Conservation (phyloP, 805 yeast species). For the Cyberlindnera meyerae region DNA sequence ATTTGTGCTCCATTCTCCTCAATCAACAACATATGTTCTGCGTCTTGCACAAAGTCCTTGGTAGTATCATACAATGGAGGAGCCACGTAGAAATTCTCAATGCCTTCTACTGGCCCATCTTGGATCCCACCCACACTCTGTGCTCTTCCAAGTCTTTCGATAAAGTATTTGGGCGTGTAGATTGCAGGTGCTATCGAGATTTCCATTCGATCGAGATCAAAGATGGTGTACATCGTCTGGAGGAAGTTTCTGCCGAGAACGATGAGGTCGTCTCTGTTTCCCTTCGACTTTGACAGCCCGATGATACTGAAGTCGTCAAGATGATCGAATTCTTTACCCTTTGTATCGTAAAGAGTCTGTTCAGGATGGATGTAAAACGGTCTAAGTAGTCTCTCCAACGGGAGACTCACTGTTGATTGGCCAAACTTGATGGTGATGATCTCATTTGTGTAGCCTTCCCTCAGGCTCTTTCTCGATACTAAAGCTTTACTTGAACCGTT, state of each 20-base stretch:
- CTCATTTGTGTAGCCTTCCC: neutral
- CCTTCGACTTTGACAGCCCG: constrained; percentile 7
- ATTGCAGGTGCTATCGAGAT: constrained; percentile 22
- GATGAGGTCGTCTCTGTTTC: constrained; percentile 6
- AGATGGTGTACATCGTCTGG: constrained; percentile 19
- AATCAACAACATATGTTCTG: too few species aligned
- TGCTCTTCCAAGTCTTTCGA: constrained; percentile 2
- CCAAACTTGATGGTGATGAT: constrained; percentile 11
- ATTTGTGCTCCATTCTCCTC: too few species aligned
- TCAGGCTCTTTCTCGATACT: too few species aligned
- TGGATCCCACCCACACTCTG: constrained; percentile 6
- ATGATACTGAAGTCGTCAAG: constrained; percentile 12
- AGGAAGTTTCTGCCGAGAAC: constrained; percentile 22
- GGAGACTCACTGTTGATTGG: constrained; percentile 2
- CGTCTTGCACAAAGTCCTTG: constrained; percentile 16
- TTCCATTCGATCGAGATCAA: constrained; percentile 23
- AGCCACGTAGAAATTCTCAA: constrained; percentile 1
- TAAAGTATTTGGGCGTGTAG: constrained; percentile 6
- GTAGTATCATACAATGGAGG: constrained; percentile 12
- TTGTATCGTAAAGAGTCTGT: neutral
- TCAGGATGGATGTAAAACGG: neutral
- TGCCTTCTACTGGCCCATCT: constrained; percentile 7
- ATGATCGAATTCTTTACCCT: neutral
- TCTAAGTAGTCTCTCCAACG: constrained; percentile 3
- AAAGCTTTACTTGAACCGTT: constrained; percentile 1